Evolutionary conservation across 805 yeast genomes (phyloP).

Genomic region (Metschnikowia vanudenii): DNA sequence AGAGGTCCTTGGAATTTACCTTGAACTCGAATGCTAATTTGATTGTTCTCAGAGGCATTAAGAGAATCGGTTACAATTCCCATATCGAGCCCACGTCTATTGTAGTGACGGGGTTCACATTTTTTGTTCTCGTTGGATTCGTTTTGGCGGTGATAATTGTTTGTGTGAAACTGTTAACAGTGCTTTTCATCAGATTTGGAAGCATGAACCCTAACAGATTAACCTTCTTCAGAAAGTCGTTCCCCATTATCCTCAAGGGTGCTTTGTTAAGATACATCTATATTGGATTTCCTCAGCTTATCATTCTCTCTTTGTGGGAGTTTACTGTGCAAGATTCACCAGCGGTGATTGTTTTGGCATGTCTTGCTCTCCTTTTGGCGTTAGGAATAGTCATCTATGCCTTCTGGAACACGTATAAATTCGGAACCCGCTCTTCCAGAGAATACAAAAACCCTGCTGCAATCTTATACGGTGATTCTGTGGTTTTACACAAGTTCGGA

Average conservation of each 20-base stretch:
- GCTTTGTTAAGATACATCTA: slow-evolving; percentile 72
- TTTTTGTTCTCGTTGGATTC: slow-evolving; percentile 75
- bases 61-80: slow-evolving; percentile 75
- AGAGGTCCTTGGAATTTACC: slow-evolving; percentile 34
- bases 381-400: slow-evolving; percentile 63
- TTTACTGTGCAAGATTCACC: slow-evolving; percentile 79
- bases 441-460: slow-evolving; percentile 82
- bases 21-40: slow-evolving; percentile 55
- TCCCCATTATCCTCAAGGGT: slow-evolving; percentile 69
- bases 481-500: slow-evolving; percentile 75
- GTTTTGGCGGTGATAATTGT: slow-evolving; percentile 63
- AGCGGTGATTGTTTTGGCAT: slow-evolving; percentile 82
- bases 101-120: slow-evolving; percentile 84
- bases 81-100: slow-evolving; percentile 79
- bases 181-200: slow-evolving; percentile 46
- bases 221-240: slow-evolving; percentile 50
- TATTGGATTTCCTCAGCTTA: slow-evolving; percentile 82
- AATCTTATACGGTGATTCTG: slow-evolving; percentile 73
- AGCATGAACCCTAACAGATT: slow-evolving; percentile 51
- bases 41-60: slow-evolving; percentile 79
- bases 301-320: slow-evolving; percentile 83
- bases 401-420: slow-evolving; percentile 57
- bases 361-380: slow-evolving; percentile 62
- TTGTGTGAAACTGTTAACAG: slow-evolving; percentile 49
- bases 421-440: slow-evolving; percentile 61